phyloP scores from a whole-genome alignment of 805 yeast genomes.

The Saccharomycopsis amapae region DNA sequence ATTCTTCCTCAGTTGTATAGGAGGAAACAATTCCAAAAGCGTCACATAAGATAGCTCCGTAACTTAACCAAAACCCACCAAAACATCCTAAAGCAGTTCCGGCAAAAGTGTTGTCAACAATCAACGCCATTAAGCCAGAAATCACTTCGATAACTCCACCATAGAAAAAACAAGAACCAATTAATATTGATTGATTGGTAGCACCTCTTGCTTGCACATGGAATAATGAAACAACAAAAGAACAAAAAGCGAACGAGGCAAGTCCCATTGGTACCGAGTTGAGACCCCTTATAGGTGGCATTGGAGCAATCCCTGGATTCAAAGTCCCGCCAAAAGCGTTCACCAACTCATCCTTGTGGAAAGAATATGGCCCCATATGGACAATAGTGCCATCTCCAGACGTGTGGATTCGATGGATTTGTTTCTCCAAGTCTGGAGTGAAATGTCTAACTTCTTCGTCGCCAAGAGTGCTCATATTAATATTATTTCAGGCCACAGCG shows the following conservation, averaged over 20 bases:
- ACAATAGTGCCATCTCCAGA: conserved; percentile 21
- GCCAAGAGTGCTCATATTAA: conserved; percentile 33
- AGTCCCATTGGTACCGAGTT: conserved; percentile 64
- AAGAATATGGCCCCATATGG: conserved; percentile 27
- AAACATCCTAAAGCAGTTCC: conserved; percentile 55
- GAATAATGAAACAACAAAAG: conserved; percentile 49
- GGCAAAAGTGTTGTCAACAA: conserved; percentile 59
- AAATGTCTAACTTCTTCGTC: conserved; percentile 12
- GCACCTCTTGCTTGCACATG: conserved; percentile 50
- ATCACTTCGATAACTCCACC: conserved; percentile 55
- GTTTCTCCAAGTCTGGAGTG: conserved; percentile 22
- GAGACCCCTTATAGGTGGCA: conserved; percentile 36
- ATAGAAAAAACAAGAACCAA: conserved; percentile 52
- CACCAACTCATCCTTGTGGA: conserved; percentile 42
- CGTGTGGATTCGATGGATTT: conserved; percentile 13
- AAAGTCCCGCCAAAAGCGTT: conserved; percentile 54
- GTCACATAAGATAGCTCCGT: conserved; percentile 48
- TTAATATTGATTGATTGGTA: conserved; percentile 42
- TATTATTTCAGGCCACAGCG: too few species aligned
- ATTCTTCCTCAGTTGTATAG: conserved; percentile 34
- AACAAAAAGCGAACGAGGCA: conserved; percentile 53
- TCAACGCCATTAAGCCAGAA: conserved; percentile 61
- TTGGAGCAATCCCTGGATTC: conserved; percentile 33
- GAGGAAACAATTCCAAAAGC: conserved; percentile 54
- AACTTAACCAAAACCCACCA: conserved; percentile 68